Conservation (phyloP, 2,329 filamentous ascomycete species). For the Xenosphaeropsis pyriputrescens region DNA sequence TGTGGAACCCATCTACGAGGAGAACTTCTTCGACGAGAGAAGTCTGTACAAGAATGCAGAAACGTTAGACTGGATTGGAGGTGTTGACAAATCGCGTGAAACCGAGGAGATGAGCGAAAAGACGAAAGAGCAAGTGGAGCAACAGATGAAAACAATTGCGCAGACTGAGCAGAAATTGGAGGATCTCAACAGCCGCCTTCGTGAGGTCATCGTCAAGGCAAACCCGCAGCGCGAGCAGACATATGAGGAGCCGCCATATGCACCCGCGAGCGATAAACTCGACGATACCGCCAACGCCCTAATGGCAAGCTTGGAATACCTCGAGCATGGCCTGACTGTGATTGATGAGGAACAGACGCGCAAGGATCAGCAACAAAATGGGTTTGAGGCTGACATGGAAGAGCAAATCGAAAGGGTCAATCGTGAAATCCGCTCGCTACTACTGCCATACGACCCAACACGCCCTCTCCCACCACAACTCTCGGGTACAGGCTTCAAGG, state of each 20-base stretch:
- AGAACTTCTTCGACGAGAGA: conserved; percentile 61
- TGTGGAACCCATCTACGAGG: conserved; percentile 35
- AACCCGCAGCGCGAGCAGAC: conserved; percentile 29
- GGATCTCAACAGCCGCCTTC: conserved; percentile 49
- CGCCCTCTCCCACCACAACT: conserved; percentile 43
- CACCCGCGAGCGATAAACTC: conserved; percentile 25
- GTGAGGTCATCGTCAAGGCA: conserved; percentile 49
- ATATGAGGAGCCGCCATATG: conserved; percentile 10
- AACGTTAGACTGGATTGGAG: conserved; percentile 34
- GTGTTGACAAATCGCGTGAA: conserved; percentile 8
- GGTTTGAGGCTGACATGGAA: conserved; percentile 21
- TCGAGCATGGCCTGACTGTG: conserved; percentile 48
- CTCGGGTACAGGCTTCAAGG: conserved; percentile 40
- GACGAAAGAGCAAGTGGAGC: conserved; percentile 2
- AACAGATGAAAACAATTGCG: conserved; percentile 35
- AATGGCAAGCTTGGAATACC: conserved; percentile 49
- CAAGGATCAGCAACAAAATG: conserved; percentile 10
- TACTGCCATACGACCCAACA: conserved; percentile 30
- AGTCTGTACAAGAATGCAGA: conserved; percentile 60
- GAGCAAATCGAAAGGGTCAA: conserved; percentile 48
- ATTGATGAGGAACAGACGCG: conserved; percentile 43
- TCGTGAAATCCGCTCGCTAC: conserved; percentile 43
- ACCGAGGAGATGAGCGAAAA: conserved; percentile 7
- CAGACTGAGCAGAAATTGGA: conserved; percentile 53
- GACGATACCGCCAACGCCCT: conserved; percentile 31